Evolutionary conservation across 352 stramenopile genomes (phyloP).

Genomic region (Globisporangium iwayamae): DNA sequence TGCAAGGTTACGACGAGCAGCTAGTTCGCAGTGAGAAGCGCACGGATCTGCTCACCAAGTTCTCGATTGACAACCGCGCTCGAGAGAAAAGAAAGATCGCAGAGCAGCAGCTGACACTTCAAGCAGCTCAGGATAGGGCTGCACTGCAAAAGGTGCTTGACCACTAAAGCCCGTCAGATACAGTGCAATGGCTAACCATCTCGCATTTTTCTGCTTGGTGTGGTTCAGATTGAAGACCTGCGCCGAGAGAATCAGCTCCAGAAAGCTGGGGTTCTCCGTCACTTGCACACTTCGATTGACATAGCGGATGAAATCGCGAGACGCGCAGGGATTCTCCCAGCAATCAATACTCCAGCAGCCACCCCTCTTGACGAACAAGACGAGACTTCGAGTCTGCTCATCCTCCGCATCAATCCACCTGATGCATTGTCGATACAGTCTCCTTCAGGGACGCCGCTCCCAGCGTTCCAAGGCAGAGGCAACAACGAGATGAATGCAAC

Average conservation of each 20-base stretch:
- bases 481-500: not conserved
- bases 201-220: not conserved
- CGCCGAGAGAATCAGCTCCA: conserved; percentile 11
- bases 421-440: not conserved
- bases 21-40: conserved; percentile 44
- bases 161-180: no score
- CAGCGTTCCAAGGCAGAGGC: conserved; percentile 9
- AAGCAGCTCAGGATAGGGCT: conserved; percentile 5
- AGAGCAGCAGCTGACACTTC: conserved; percentile 1
- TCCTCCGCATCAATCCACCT: conserved; percentile 41
- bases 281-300: conserved; percentile 34
- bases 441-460: conserved; percentile 3
- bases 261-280: not conserved
- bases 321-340: conserved; percentile 44
- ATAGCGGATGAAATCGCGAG: conserved; percentile 40
- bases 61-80: conserved; percentile 37
- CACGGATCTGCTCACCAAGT: conserved; percentile 38
- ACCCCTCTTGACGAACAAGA: conserved; percentile 32
- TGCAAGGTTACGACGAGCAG: conserved; percentile 43
- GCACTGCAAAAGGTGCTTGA: conserved; percentile 6
- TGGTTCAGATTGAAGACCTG: conserved; percentile 13
- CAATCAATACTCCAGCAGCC: conserved; percentile 44
- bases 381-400: conserved; percentile 48
- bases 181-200: no score
- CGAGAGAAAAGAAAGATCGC: conserved; percentile 19